Conservation (phyloP, 177 flowering plant genomes). For the Tripterygium wilfordii region DNA sequence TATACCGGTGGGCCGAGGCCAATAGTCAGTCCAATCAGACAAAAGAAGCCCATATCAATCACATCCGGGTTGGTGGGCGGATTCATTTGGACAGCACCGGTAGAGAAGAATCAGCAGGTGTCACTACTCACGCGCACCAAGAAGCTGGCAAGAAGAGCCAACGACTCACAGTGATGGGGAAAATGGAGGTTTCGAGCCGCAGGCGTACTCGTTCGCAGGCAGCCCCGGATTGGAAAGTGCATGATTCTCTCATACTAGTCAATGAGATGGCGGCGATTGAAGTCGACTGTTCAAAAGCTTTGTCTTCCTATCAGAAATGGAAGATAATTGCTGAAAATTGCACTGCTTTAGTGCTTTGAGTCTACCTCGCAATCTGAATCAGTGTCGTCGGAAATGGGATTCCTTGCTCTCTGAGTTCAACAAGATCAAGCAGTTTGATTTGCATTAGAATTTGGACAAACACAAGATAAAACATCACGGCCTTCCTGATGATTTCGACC, state of each 20-base stretch:
- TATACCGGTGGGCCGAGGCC: too few species aligned
- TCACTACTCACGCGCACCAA: too few species aligned
- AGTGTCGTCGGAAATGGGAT: constrained; percentile 63
- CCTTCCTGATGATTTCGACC: constrained; percentile 38
- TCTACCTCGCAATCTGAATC: constrained; percentile 32
- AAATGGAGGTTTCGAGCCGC: constrained; percentile 14
- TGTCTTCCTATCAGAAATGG: constrained; percentile 63
- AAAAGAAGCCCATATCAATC: too few species aligned
- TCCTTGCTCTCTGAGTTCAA: constrained; percentile 37
- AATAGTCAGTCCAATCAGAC: too few species aligned
- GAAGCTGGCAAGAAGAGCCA: too few species aligned
- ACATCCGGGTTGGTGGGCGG: too few species aligned
- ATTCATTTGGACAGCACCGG: too few species aligned
- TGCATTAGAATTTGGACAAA: constrained; percentile 40
- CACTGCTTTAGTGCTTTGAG: constrained; percentile 31
- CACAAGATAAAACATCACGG: constrained; percentile 29
- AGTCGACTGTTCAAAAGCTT: constrained; percentile 30
- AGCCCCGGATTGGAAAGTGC: constrained; percentile 43
- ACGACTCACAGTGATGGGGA: too few species aligned
- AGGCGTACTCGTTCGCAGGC: constrained; percentile 53
- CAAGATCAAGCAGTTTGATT: constrained; percentile 27
- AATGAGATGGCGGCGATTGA: constrained; percentile 49
- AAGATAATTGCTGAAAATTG: constrained; percentile 51
- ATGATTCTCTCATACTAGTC: constrained; percentile 44
- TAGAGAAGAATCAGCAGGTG: too few species aligned